A percentile compares a stretch with the other conserved stretches of the same genome.
Evolutionary conservation across 2,329 filamentous ascomycete genomes (phyloP).

Genomic region (Colletotrichum caudatum): DNA sequence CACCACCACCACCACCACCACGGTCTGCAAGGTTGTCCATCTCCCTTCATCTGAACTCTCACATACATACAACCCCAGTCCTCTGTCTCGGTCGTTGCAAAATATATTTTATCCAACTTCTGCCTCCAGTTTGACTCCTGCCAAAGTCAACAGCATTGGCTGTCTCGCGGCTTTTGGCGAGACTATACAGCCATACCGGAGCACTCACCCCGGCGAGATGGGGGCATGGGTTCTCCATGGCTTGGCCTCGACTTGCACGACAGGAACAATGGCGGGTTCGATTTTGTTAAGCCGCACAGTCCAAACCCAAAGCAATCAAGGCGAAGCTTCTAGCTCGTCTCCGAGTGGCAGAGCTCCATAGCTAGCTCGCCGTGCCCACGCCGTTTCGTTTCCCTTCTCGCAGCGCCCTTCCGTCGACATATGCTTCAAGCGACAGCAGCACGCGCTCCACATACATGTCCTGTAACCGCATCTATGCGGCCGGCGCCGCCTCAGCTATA

Average conservation of each 20-base stretch:
- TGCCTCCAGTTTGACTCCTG: not conserved
- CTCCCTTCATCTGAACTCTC: not conserved
- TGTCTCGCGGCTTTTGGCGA: not conserved
- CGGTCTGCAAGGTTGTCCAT: not conserved
- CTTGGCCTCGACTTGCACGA: not conserved
- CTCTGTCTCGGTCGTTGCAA: not conserved
- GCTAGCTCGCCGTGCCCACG: not conserved
- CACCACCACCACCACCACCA: slow-evolving; percentile 1
- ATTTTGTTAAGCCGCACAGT: not conserved
- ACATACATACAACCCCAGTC: not conserved
- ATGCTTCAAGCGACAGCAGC: not conserved
- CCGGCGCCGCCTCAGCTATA: not conserved
- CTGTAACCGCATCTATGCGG: not conserved
- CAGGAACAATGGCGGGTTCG: not conserved
- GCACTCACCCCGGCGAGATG: not conserved
- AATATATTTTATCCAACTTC: too few species aligned
- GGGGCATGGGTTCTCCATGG: not conserved
- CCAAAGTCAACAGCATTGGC: not conserved
- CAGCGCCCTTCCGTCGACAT: slow-evolving; percentile 33
- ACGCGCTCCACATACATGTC: slow-evolving; percentile 5
- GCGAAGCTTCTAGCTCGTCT: not conserved
- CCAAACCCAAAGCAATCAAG: not conserved
- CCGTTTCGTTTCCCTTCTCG: not conserved
- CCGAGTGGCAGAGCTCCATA: slow-evolving; percentile 12
- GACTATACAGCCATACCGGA: not conserved